Evolutionary conservation across 1,284 basidiomycete species (phyloP).

Genomic region (Heimioporus retisporus): DNA sequence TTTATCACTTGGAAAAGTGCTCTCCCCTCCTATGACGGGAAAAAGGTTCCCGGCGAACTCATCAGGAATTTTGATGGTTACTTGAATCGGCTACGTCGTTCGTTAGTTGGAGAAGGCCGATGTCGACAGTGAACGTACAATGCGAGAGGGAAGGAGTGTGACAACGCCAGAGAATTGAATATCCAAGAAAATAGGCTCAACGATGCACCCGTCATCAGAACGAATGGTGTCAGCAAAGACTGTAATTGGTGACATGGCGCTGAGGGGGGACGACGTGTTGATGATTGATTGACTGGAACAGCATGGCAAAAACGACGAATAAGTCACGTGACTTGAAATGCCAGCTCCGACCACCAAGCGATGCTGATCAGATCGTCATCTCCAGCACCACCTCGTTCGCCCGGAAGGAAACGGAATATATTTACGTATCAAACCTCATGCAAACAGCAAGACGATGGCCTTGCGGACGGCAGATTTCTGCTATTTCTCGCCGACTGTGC

Average conservation of each 20-base stretch:
- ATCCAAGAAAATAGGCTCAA: constrained; percentile 6
- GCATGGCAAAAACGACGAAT: background rate
- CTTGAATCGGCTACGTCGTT: constrained; percentile 9
- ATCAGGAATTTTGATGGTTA: constrained; percentile 9
- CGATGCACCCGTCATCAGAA: background rate
- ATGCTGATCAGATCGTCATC: no score
- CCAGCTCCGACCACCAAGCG: no score
- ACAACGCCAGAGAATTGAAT: constrained; percentile 6
- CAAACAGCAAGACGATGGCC: no score
- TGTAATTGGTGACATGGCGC: background rate
- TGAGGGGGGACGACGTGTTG: no score
- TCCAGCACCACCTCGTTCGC: no score
- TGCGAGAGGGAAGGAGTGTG: background rate
- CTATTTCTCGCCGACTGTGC: no score
- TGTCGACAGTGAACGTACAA: background rate
- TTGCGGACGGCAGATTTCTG: no score
- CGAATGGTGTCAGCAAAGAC: background rate
- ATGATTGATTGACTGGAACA: background rate
- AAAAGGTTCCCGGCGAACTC: constrained; percentile 1
- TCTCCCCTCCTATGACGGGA: constrained; percentile 2
- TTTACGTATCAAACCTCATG: no score
- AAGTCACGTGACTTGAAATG: no score
- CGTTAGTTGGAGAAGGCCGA: no score
- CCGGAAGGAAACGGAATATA: no score
- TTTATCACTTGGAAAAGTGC: constrained; percentile 10